phyloP scores from a whole-genome alignment of 371 early-diverging fungal species.

The Syncephalastrum monosporum region DNA sequence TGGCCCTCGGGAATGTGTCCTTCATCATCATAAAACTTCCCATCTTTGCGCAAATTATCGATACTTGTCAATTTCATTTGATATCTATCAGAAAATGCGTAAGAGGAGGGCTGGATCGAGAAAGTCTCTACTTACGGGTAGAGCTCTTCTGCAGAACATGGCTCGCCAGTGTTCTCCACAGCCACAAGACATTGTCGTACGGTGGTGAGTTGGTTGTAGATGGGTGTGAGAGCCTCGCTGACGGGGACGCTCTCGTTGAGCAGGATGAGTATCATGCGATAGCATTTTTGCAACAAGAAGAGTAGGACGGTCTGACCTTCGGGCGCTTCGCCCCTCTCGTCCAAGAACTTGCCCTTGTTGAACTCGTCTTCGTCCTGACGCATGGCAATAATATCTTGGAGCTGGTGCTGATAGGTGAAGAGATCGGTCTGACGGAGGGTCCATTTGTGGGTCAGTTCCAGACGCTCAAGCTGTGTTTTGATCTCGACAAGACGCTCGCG shows the following conservation, averaged over 20 bases:
- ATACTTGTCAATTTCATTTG: constrained; percentile 84
- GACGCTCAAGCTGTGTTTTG: constrained; percentile 68
- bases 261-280: constrained; percentile 78
- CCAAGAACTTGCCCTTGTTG: constrained; percentile 60
- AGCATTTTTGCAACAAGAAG: constrained; percentile 86
- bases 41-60: constrained; percentile 77
- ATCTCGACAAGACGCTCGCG: constrained; percentile 74
- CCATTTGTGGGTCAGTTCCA: constrained; percentile 80
- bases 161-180: constrained; percentile 76
- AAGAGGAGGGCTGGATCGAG: no score
- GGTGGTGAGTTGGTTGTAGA: constrained; percentile 82
- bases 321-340: constrained; percentile 60
- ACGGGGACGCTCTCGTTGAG: constrained; percentile 79
- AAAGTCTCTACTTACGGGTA: constrained; percentile 33
- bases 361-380: constrained; percentile 28
- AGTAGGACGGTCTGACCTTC: constrained; percentile 72
- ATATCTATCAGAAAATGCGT: constrained; percentile 35
- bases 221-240: constrained; percentile 75
- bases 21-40: constrained; percentile 82
- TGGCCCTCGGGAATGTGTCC: constrained; percentile 83
- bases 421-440: constrained; percentile 81
- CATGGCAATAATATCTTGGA: constrained; percentile 69
- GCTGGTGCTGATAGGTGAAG: constrained; percentile 77
- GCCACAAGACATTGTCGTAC: constrained; percentile 79
- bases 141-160: constrained; percentile 57